These are phyloP conservation scores for Naematelia aurantialba DNA, from an alignment of 768 basidiomycete genomes.

Conservation along the genomic window DNA sequence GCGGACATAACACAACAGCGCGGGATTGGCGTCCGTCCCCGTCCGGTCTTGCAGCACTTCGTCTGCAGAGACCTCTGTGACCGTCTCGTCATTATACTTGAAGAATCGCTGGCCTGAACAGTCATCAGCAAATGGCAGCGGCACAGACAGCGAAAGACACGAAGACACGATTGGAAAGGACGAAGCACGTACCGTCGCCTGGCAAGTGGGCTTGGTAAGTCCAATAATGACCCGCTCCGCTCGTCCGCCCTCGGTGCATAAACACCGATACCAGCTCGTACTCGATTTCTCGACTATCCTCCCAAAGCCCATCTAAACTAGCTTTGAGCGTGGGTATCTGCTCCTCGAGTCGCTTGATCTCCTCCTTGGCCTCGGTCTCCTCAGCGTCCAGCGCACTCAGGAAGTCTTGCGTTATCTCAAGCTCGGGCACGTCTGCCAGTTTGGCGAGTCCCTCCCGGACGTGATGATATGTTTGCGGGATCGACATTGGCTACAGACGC, in stretches of 20 bases:
- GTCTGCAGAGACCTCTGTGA: slow-evolving; percentile 68
- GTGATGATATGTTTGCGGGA: slow-evolving; percentile 34
- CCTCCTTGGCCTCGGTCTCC: slow-evolving; percentile 11
- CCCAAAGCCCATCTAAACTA: slow-evolving; percentile 68
- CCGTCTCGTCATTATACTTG: slow-evolving; percentile 92
- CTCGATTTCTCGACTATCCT: slow-evolving; percentile 58
- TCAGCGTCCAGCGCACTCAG: slow-evolving; percentile 30
- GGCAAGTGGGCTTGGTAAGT: slow-evolving; percentile 89
- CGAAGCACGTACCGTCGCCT: slow-evolving; percentile 54
- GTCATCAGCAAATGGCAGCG: slow-evolving; percentile 1
- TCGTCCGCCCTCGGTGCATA: slow-evolving; percentile 64
- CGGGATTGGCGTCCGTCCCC: slow-evolving; percentile 50
- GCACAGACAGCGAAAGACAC: neutral
- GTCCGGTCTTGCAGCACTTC: slow-evolving; percentile 84
- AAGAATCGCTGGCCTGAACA: slow-evolving; percentile 72
- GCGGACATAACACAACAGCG: slow-evolving; percentile 51
- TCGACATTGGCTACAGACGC: slow-evolving; percentile 27
- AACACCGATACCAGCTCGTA: slow-evolving; percentile 91
- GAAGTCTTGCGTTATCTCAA: slow-evolving; percentile 30
- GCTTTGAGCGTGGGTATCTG: slow-evolving; percentile 21
- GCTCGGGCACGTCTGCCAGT: slow-evolving; percentile 12
- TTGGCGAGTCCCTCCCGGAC: slow-evolving; percentile 15
- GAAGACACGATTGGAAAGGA: neutral
- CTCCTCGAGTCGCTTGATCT: slow-evolving; percentile 30
- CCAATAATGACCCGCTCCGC: slow-evolving; percentile 67